Conservation (phyloP, 1,284 basidiomycete genomes). For the Naganishia sp. region DNA sequence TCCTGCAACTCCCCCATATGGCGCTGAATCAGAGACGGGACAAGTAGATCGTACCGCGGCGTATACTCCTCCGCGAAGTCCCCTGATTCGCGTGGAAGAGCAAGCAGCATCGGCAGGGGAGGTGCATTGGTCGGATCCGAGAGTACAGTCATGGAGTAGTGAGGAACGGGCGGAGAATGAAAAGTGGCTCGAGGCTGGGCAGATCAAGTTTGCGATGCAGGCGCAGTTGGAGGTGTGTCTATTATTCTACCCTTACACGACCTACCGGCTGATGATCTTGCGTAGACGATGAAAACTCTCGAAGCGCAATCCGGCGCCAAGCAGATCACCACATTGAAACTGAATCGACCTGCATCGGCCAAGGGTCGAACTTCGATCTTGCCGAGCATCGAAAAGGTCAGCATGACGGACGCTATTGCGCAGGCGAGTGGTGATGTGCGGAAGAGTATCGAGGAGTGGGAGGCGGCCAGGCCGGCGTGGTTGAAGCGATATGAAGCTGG, state of each 20-base stretch:
- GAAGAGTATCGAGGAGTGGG: slow-evolving; percentile 39
- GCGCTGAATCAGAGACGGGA: slow-evolving; percentile 13
- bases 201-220: slow-evolving; percentile 37
- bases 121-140: slow-evolving; percentile 46
- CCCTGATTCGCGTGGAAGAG: slow-evolving; percentile 40
- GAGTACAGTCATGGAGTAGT: slow-evolving; percentile 45
- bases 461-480: slow-evolving; percentile 46
- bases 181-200: slow-evolving; percentile 38
- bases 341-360: slow-evolving; percentile 32
- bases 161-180: slow-evolving; percentile 44
- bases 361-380: slow-evolving; percentile 19
- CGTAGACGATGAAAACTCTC: slow-evolving; percentile 37
- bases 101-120: slow-evolving; percentile 32
- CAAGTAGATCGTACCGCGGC: slow-evolving; percentile 10
- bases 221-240: slow-evolving; percentile 34
- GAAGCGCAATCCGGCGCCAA: slow-evolving; percentile 25
- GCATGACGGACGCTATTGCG: slow-evolving; percentile 38
- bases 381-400: slow-evolving; percentile 35
- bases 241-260: background rate
- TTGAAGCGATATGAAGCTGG: slow-evolving; percentile 37
- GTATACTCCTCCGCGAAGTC: slow-evolving; percentile 33
- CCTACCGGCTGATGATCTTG: slow-evolving; percentile 1
- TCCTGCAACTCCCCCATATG: slow-evolving; percentile 32
- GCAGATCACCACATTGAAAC: slow-evolving; percentile 31
- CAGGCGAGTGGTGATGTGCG: slow-evolving; percentile 39